These are phyloP conservation scores for Chalciporus sp. DNA, from an alignment of 1,284 basidiomycete species.

Conservation along the genomic window DNA sequence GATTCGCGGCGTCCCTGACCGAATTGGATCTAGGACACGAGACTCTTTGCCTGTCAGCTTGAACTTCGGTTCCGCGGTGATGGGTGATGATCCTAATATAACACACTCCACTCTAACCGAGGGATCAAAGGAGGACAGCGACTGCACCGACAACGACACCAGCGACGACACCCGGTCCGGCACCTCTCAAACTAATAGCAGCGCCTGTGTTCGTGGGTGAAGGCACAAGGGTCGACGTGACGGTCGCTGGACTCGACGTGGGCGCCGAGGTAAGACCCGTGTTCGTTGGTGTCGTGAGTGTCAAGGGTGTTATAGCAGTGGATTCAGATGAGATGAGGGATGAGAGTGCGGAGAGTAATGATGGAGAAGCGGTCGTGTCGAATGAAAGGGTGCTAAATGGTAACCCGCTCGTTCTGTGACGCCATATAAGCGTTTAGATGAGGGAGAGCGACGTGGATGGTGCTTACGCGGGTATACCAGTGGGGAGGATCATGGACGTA, in stretches of 20 bases:
- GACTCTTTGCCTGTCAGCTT: too few species aligned
- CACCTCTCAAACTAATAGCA: conserved; percentile 5
- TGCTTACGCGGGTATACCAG: conserved; percentile 27
- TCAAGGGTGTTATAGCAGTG: conserved; percentile 17
- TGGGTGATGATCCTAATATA: too few species aligned
- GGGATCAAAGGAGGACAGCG: conserved; percentile 4
- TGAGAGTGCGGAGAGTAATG: conserved; percentile 22
- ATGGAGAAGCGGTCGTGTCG: conserved; percentile 26
- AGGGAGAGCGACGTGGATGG: neutral
- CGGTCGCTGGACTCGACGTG: conserved; percentile 1
- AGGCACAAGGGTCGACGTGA: neutral
- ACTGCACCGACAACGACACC: conserved; percentile 9
- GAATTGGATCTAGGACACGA: too few species aligned
- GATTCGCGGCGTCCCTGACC: neutral
- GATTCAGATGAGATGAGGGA: conserved; percentile 33
- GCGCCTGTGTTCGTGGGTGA: conserved; percentile 1
- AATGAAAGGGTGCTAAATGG: conserved; percentile 22
- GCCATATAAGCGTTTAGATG: neutral
- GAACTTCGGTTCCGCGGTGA: too few species aligned
- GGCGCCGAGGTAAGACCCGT: neutral
- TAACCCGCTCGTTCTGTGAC: conserved; percentile 21
- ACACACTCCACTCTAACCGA: neutral
- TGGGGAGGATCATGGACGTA: conserved; percentile 8
- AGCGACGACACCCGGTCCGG: neutral
- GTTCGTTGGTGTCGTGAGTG: neutral